phyloP scores from a whole-genome alignment of 2,329 filamentous ascomycete species.

The Calonectria honghensis region DNA sequence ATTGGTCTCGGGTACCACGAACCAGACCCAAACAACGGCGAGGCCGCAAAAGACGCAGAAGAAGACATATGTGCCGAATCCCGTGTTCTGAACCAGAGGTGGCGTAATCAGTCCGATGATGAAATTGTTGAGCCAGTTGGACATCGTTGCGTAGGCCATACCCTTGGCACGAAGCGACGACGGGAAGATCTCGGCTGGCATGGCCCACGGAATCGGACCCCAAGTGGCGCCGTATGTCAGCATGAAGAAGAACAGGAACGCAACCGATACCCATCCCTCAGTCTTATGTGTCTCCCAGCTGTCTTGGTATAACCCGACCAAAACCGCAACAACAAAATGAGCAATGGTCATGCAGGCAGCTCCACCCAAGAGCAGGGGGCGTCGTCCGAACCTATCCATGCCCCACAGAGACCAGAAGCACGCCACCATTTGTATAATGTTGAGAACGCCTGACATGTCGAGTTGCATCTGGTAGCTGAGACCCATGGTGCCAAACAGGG shows the following conservation, averaged over 20 bases:
- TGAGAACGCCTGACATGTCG: conserved; percentile 57
- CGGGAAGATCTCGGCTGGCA: conserved; percentile 77
- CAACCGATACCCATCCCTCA: conserved; percentile 54
- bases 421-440: conserved; percentile 56
- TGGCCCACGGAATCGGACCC: conserved; percentile 70
- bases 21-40: conserved; percentile 69
- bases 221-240: conserved; percentile 75
- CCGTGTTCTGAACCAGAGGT: conserved; percentile 72
- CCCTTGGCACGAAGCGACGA: conserved; percentile 77
- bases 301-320: conserved; percentile 51
- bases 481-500: conserved; percentile 74
- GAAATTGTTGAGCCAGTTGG: conserved; percentile 78
- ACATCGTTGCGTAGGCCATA: conserved; percentile 75
- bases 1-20: conserved; percentile 75
- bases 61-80: conserved; percentile 73
- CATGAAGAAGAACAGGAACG: conserved; percentile 71
- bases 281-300: conserved; percentile 51
- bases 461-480: conserved; percentile 60
- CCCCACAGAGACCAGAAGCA: conserved; percentile 67
- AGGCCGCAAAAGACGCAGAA: conserved; percentile 76
- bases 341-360: conserved; percentile 52
- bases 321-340: conserved; percentile 51
- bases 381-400: conserved; percentile 56
- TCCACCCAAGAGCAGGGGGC: conserved; percentile 49
- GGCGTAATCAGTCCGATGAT: conserved; percentile 64